These are phyloP conservation scores for Colletotrichum musicola DNA, from an alignment of 2,329 filamentous ascomycete species.

Conservation along the genomic window DNA sequence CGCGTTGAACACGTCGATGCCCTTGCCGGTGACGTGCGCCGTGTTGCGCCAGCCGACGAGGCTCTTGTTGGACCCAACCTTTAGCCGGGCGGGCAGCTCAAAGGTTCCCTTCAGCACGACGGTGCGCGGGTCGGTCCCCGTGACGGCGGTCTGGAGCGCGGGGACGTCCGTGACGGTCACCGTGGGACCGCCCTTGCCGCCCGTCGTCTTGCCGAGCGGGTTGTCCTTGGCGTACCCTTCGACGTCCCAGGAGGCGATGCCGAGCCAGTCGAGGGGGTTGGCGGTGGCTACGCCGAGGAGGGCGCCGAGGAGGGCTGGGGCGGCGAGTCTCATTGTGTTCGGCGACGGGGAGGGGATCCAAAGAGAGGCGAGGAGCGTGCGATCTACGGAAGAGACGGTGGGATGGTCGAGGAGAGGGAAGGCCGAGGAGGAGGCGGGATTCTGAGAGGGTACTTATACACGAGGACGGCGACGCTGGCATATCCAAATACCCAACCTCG, in stretches of 20 bases:
- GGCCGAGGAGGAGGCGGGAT: neutral
- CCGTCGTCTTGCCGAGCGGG: conserved; percentile 53
- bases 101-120: conserved; percentile 59
- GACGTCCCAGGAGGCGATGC: conserved; percentile 43
- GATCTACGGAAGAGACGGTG: neutral
- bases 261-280: conserved; percentile 42
- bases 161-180: conserved; percentile 58
- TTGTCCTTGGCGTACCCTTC: conserved; percentile 47
- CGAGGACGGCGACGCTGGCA: neutral
- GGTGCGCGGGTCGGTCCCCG: conserved; percentile 54
- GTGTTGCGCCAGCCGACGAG: conserved; percentile 52
- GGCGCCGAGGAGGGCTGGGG: conserved; percentile 8
- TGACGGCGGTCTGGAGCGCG: conserved; percentile 58
- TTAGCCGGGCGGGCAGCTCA: conserved; percentile 55
- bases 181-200: conserved; percentile 60
- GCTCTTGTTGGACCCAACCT: conserved; percentile 60
- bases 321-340: conserved; percentile 30
- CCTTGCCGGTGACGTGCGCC: conserved; percentile 51
- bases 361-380: neutral
- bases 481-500: neutral
- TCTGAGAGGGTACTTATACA: conserved; percentile 2
- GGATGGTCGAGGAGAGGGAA: neutral
- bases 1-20: conserved; percentile 50
- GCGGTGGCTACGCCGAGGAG: conserved; percentile 23
- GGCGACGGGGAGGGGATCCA: neutral